A percentile compares a stretch with the other conserved stretches of the same genome.
These are phyloP conservation scores for Alnus rubra DNA, from an alignment of 306 rosid species.

Conservation along the genomic window DNA sequence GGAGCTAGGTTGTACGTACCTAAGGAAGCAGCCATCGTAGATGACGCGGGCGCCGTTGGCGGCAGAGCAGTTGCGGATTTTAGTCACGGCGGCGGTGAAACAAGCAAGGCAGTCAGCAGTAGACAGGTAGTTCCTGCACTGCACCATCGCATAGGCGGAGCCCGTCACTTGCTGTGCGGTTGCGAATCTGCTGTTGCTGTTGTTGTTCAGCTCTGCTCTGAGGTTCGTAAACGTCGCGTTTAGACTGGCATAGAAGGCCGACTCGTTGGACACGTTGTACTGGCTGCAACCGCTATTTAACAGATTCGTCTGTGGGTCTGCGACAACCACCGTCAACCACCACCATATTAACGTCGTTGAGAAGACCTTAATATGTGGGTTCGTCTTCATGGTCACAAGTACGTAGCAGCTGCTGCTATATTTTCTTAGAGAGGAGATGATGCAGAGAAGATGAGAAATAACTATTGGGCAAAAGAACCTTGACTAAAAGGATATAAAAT, in stretches of 20 bases:
- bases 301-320: conserved; percentile 47
- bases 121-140: conserved; percentile 65
- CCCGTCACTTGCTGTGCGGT: conserved; percentile 44
- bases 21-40: conserved; percentile 76
- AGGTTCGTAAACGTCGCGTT: conserved; percentile 47
- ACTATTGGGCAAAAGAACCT: no score
- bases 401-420: no score
- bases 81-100: conserved; percentile 37
- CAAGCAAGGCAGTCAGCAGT: conserved; percentile 50
- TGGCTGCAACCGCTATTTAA: conserved; percentile 65
- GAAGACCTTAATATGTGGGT: neutral
- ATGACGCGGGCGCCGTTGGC: conserved; percentile 78
- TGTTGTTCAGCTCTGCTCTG: conserved; percentile 25
- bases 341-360: conserved; percentile 8
- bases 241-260: conserved; percentile 46
- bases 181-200: conserved; percentile 39
- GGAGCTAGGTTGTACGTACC: conserved; percentile 31
- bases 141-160: conserved; percentile 56
- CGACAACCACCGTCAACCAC: conserved; percentile 14
- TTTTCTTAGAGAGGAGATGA: no score
- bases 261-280: conserved; percentile 51
- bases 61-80: conserved; percentile 62
- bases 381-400: no score
- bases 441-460: no score
- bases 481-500: no score